These are phyloP conservation scores for Catunica adiposa DNA, from an alignment of 2,329 filamentous ascomycete species.

Conservation along the genomic window DNA sequence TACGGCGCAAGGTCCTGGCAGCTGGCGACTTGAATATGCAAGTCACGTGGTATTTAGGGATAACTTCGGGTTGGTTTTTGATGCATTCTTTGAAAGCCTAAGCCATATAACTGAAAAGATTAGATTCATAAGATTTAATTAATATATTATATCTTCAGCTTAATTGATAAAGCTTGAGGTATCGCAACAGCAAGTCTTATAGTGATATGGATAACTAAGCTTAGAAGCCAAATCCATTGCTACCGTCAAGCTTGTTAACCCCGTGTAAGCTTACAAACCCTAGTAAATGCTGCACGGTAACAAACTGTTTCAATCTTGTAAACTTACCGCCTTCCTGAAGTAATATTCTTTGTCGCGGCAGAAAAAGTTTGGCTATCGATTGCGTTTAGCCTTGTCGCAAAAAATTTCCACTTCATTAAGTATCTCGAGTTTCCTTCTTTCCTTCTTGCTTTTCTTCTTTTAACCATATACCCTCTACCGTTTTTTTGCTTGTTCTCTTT, in stretches of 20 bases:
- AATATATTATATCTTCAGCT: too few species aligned
- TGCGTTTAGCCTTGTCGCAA: slow-evolving; percentile 11
- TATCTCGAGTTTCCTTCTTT: slow-evolving; percentile 10
- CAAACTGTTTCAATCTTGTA: neutral
- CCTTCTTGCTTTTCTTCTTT: slow-evolving; percentile 4
- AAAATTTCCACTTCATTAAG: slow-evolving; percentile 4
- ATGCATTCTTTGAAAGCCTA: too few species aligned
- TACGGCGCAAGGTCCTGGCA: neutral
- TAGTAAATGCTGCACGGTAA: neutral
- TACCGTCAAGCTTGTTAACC: neutral
- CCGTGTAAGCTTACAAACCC: neutral
- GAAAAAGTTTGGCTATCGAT: slow-evolving; percentile 15
- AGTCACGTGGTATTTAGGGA: neutral
- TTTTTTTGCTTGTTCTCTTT: slow-evolving; percentile 17
- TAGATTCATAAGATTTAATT: too few species aligned
- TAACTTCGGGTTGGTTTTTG: neutral
- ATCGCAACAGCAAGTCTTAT: too few species aligned
- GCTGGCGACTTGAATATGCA: neutral
- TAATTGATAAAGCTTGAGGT: too few species aligned
- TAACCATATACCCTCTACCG: slow-evolving; percentile 2
- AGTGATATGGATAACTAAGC: too few species aligned
- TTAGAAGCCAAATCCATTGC: too few species aligned
- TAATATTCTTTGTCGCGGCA: neutral
- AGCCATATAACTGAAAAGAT: neutral
- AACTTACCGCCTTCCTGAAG: slow-evolving; percentile 5